These are phyloP conservation scores for Skeletonema costatum DNA, from an alignment of 108 stramenopile genomes.

Conservation along the genomic window DNA sequence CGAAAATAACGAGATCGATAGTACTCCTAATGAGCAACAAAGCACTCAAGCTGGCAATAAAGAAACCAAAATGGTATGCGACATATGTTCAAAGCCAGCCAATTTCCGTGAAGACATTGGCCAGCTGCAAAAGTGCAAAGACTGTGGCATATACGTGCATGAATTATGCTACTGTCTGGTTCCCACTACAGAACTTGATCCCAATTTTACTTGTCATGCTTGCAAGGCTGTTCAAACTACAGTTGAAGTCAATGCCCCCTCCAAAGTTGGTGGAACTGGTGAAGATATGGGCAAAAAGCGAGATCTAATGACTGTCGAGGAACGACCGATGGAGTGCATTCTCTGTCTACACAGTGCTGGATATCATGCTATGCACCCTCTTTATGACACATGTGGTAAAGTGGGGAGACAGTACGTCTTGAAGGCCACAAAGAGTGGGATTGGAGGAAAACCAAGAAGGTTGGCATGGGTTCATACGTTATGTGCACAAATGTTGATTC, in stretches of 20 bases:
- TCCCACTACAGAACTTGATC: slow-evolving; percentile 12
- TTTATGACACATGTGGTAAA: slow-evolving; percentile 47
- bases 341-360: slow-evolving; percentile 48
- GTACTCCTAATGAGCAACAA: neutral
- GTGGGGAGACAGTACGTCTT: slow-evolving; percentile 43
- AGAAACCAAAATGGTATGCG: neutral
- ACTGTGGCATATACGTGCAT: slow-evolving; percentile 48
- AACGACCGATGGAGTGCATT: slow-evolving; percentile 57
- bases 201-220: slow-evolving; percentile 53
- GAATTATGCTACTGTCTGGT: slow-evolving; percentile 54
- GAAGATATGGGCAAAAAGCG: slow-evolving; percentile 23
- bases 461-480: slow-evolving; percentile 61
- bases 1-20: neutral
- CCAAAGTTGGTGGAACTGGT: slow-evolving; percentile 26
- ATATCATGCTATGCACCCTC: slow-evolving; percentile 64
- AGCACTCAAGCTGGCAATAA: neutral
- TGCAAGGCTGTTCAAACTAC: slow-evolving; percentile 45
- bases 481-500: slow-evolving; percentile 35
- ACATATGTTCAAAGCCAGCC: slow-evolving; percentile 3
- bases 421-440: slow-evolving; percentile 6
- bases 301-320: slow-evolving; percentile 24
- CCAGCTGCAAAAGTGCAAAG: slow-evolving; percentile 47
- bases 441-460: slow-evolving; percentile 19
- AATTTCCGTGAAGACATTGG: neutral
- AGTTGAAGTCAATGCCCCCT: slow-evolving; percentile 46